phyloP scores from a whole-genome alignment of 2,329 filamentous ascomycete genomes.

The Trichocomaceae sp. region DNA sequence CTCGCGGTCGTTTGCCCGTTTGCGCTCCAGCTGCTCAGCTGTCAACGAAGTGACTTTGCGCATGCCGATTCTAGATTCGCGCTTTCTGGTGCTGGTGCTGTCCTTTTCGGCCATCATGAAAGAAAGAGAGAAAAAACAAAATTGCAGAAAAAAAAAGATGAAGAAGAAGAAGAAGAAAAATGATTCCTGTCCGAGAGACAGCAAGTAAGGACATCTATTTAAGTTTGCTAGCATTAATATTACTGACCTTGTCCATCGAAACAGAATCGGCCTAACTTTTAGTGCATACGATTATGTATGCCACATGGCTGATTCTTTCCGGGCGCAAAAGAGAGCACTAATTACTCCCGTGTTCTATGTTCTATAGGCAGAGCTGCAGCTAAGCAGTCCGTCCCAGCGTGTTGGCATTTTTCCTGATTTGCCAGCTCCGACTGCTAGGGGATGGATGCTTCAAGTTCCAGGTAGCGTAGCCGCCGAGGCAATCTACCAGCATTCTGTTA shows the following conservation, averaged over 20 bases:
- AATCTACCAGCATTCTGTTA: background rate
- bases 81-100: constrained; percentile 19
- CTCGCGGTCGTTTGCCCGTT: constrained; percentile 55
- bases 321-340: background rate
- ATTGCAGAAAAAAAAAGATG: background rate
- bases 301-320: constrained; percentile 2
- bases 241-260: background rate
- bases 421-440: background rate
- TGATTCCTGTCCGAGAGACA: background rate
- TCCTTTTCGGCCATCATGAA: constrained; percentile 3
- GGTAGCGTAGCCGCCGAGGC: background rate
- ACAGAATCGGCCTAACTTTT: background rate
- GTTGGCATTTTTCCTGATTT: background rate
- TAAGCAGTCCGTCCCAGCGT: background rate
- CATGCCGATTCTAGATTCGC: constrained; percentile 48
- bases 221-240: background rate
- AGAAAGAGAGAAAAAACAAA: background rate
- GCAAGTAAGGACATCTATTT: background rate
- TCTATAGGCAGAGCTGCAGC: background rate
- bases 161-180: background rate
- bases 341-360: too few species aligned
- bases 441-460: too few species aligned
- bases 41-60: constrained; percentile 53
- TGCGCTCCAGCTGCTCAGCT: constrained; percentile 52
- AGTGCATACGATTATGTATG: background rate